phyloP scores from a whole-genome alignment of 805 yeast genomes.

The Candida wancherniae region DNA sequence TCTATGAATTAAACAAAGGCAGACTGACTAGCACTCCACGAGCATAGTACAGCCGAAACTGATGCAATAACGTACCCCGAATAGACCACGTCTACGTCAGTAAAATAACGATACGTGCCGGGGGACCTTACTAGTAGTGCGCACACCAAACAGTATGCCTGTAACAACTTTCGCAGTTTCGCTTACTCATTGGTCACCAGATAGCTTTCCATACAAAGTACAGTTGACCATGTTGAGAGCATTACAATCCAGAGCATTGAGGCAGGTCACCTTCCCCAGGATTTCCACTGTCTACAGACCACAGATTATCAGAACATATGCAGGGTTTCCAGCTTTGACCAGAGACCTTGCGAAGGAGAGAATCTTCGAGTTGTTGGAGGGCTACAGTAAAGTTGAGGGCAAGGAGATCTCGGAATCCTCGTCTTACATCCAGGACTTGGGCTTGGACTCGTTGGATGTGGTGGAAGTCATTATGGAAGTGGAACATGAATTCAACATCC shows the following conservation, averaged over 20 bases:
- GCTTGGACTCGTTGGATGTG: slow-evolving; percentile 45
- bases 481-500: slow-evolving; percentile 45
- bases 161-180: too few relatives aligned
- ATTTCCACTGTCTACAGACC: slow-evolving; percentile 14
- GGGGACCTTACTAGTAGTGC: too few relatives aligned
- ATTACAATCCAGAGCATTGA: slow-evolving; percentile 21
- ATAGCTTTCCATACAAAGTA: slow-evolving; percentile 1
- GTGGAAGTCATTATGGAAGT: slow-evolving; percentile 45
- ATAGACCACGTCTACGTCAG: too few relatives aligned
- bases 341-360: slow-evolving; percentile 60
- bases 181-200: background rate
- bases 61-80: too few relatives aligned
- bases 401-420: slow-evolving; percentile 36
- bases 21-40: too few relatives aligned
- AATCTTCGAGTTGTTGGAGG: slow-evolving; percentile 58
- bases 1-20: too few relatives aligned
- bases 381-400: slow-evolving; percentile 52
- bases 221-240: slow-evolving; percentile 29
- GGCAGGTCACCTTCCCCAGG: slow-evolving; percentile 12
- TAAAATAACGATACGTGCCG: too few relatives aligned
- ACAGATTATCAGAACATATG: slow-evolving; percentile 35
- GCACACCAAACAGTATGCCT: too few relatives aligned
- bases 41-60: too few relatives aligned
- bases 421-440: slow-evolving; percentile 37
- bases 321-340: slow-evolving; percentile 56